Evolutionary conservation across 1,139 yeast species (phyloP).

Genomic region (Debaryomyces coudertii): DNA sequence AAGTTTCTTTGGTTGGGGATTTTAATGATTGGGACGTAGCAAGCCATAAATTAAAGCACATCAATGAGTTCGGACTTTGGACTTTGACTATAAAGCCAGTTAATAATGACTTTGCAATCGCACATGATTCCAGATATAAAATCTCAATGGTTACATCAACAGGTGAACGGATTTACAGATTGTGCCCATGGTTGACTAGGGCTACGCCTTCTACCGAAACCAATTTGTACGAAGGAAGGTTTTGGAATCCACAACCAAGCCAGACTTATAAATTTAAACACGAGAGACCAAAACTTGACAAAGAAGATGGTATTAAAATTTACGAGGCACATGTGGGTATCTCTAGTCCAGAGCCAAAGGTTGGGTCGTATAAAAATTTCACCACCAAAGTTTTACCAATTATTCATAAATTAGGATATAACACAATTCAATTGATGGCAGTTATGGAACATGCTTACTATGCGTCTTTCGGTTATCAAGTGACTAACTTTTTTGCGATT

Average conservation of each 20-base stretch:
- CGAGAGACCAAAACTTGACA: slow-evolving; percentile 55
- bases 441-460: slow-evolving; percentile 98
- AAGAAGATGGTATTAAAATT: slow-evolving; percentile 63
- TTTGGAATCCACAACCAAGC: slow-evolving; percentile 75
- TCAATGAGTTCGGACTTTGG: slow-evolving; percentile 72
- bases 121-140: slow-evolving; percentile 81
- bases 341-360: slow-evolving; percentile 83
- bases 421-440: slow-evolving; percentile 95
- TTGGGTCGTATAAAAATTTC: slow-evolving; percentile 86
- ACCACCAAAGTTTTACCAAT: slow-evolving; percentile 81
- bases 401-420: slow-evolving; percentile 82
- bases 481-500: slow-evolving; percentile 87
- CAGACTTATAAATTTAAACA: slow-evolving; percentile 62
- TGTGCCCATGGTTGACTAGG: slow-evolving; percentile 88
- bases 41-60: slow-evolving; percentile 57
- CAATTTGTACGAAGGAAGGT: slow-evolving; percentile 74
- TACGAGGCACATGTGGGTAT: slow-evolving; percentile 98
- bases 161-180: slow-evolving; percentile 74
- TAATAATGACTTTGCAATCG: slow-evolving; percentile 63
- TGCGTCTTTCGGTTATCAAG: slow-evolving; percentile 96
- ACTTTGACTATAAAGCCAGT: slow-evolving; percentile 55
- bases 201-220: slow-evolving; percentile 67
- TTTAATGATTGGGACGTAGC: slow-evolving; percentile 80
- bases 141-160: slow-evolving; percentile 64
- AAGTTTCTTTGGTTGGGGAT: slow-evolving; percentile 82